Conservation (phyloP, 225 moss, liverwort and hornwort genomes). For the Polytrichum formosum region DNA sequence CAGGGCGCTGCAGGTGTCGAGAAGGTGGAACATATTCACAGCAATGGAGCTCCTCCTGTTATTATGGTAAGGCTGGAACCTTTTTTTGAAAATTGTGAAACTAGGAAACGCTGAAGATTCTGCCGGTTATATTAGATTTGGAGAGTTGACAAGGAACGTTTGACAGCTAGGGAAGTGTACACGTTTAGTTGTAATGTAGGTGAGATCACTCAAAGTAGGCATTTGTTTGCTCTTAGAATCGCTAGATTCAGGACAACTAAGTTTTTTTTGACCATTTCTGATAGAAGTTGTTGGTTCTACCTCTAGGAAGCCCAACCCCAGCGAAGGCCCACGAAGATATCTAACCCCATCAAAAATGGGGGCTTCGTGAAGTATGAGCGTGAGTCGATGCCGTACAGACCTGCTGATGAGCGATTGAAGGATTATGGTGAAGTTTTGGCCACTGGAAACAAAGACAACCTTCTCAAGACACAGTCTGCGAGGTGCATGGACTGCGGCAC, state of each 20-base stretch:
- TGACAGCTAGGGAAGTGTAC: too few species aligned
- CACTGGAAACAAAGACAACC: constrained; percentile 32
- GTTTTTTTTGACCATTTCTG: too few species aligned
- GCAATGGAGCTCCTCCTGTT: constrained; percentile 13
- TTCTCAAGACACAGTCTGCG: constrained; percentile 68
- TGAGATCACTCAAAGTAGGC: too few species aligned
- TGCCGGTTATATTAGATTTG: too few species aligned
- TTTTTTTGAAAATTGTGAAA: too few species aligned
- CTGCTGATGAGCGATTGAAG: constrained; percentile 47
- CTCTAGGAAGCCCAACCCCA: constrained; percentile 14
- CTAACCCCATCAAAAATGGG: constrained; percentile 50
- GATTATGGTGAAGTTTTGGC: constrained; percentile 65
- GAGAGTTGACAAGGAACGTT: too few species aligned
- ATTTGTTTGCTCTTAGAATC: too few species aligned
- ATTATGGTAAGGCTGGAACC: constrained; percentile 12
- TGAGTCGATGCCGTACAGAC: constrained; percentile 60
- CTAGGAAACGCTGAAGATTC: too few species aligned
- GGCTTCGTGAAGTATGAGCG: constrained; percentile 73
- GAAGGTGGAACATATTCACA: constrained; percentile 13
- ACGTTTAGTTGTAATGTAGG: too few species aligned
- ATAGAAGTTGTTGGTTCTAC: neutral
- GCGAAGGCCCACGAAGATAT: constrained; percentile 54
- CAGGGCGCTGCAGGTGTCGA: constrained; percentile 1
- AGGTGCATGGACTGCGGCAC: constrained; percentile 83
- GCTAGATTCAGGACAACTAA: too few species aligned